Evolutionary conservation across 768 basidiomycete genomes (phyloP), one percentile per base, ranked within the genome.

Genomic region (Phanerochaete carnosa): DNA sequence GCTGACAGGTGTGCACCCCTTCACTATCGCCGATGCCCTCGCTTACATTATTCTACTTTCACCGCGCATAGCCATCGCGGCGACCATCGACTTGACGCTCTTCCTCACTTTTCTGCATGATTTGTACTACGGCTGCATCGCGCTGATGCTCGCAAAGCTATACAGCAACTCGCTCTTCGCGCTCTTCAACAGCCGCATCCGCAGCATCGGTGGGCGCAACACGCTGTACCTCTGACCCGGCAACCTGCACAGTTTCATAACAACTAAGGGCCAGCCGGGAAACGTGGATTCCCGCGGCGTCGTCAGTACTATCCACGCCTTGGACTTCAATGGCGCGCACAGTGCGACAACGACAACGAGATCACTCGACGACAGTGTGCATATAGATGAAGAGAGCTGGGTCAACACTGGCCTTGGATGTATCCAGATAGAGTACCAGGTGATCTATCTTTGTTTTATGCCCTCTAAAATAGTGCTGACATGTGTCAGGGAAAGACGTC

Each of bases 141-240:
- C 33, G 30, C 47, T 51, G 22, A 26, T 55, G 43, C 47, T 58
- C 28, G 37, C 49, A 22, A 62, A 62, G 50, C 33, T 62, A 9
- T 62, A 62, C 56, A 45, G 35, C 9, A 57, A 57, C 50, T 39
- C 37, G 47, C 32, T 62, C 25, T 29, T 62, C 15, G 59, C 49
- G 29, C 30, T 60, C 43, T 33, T 60, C 52, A 60, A 60, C 53
- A 28, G 32, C 16, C 59, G 59, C 29, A 58, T 58, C 25, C 23
- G 28, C 28, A 51, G 50, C 66, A 1, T 45, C 65, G 33, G 33
- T 13, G 33, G 33, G 33, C 33, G 33, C 33, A 35, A 35, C 33
- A 13, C 33, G 33, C 6, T 6, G 7, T 7, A 13, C n/a, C n/a
- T n/a, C 33, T 6, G n/a, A n/a, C n/a, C 13, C 33, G 33, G 33